Evolutionary conservation across 192 early-diverging fungal species (phyloP), one percentile per base, ranked within the genome.

Genomic region (Backusella macrospora): DNA sequence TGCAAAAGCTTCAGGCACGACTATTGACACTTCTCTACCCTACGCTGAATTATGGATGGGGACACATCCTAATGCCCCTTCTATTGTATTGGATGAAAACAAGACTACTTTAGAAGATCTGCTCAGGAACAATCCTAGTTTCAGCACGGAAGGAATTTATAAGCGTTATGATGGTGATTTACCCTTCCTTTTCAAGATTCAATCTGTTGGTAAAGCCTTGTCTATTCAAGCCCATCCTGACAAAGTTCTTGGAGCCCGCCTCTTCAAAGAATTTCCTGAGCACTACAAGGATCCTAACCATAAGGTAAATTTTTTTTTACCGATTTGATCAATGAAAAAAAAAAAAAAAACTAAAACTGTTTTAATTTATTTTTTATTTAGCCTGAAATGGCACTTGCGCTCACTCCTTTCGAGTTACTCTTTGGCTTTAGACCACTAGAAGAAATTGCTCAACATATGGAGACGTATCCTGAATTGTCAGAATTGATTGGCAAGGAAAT

Each of bases 31-130:
- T 15, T 62, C 69, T 26, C 85, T 82, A 73, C 92, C 95, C 9
- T 99, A 99, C 84, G 92, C 98, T 2, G 98, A 99, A 92, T 88
- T 99, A n/a, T 98, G 96, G 96, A 98, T 99, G 97, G 96, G 96
- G 18, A 99, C 98, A 6, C 98, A 99, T 77, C 92, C 96, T 1
- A 98, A 91, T 80, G 96, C 88, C 1, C 95, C 96, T 6, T 95
- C 94, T 6, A 69, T 65, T 38, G 66, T 90, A 23, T 76, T 78
- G 62, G 72, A 85, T 34, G 67, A 81, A 40, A 62, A 75, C 34
- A 66, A 74, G 5, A 81, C 76, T 23, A 84, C 90, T 1, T 84
- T 96, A 34, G 89, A 87, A 68, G 80, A 84, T 15, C 65, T 94
- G 8, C 80, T 98, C 34, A 74, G 72, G 15, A 71, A 84, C 13